Evolutionary conservation across 2,329 filamentous ascomycete species (phyloP).

Genomic region (Nakataea oryzae): DNA sequence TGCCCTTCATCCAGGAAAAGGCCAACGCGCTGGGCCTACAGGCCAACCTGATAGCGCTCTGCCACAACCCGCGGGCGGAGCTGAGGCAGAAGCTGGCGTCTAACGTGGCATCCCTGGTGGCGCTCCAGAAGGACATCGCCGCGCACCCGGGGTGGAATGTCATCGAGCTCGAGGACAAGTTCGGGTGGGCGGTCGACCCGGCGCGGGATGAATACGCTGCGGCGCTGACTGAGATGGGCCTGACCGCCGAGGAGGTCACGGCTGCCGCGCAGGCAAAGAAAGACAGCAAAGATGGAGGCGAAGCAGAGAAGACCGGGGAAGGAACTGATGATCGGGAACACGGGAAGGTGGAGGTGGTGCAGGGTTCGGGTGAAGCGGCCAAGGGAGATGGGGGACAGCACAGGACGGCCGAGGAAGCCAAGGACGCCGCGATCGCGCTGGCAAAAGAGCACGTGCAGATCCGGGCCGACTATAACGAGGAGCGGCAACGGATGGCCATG

Average conservation of each 20-base stretch:
- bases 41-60: constrained; percentile 60
- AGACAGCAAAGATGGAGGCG: too few species aligned
- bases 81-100: constrained; percentile 35
- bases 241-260: constrained; percentile 15
- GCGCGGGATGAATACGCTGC: background rate
- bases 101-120: constrained; percentile 27
- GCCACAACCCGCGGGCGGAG: constrained; percentile 49
- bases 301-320: background rate
- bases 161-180: background rate
- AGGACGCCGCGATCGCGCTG: constrained; percentile 22
- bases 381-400: background rate
- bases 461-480: constrained; percentile 35
- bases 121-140: constrained; percentile 22
- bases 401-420: constrained; percentile 14
- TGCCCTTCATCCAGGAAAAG: constrained; percentile 5
- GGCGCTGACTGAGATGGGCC: constrained; percentile 18
- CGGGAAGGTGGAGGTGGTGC: background rate
- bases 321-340: too few species aligned
- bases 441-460: constrained; percentile 28
- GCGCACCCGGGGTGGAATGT: constrained; percentile 1
- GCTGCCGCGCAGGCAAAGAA: constrained; percentile 4
- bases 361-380: background rate
- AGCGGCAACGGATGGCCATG: constrained; percentile 30
- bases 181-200: constrained; percentile 9
- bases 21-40: background rate